phyloP scores from a whole-genome alignment of 495 filamentous ascomycete species.

The Oidiodendron maius region DNA sequence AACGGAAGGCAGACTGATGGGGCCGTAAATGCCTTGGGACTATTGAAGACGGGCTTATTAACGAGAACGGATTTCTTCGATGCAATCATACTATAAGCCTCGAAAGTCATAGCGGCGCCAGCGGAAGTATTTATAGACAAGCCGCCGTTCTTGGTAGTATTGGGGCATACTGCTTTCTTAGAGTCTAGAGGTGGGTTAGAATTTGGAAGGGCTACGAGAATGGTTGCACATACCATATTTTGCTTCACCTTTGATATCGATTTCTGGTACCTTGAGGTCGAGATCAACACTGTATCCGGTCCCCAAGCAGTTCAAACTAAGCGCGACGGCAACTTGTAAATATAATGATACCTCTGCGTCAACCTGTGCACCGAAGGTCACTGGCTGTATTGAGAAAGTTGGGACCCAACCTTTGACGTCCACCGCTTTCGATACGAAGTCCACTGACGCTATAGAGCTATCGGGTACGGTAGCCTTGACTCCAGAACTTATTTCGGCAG shows the following conservation, averaged over 20 bases:
- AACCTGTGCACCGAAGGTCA: background rate
- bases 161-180: too few species aligned
- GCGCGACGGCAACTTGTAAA: background rate
- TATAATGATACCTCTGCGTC: background rate
- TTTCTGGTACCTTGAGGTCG: background rate
- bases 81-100: too few species aligned
- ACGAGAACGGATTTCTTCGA: too few species aligned
- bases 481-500: background rate
- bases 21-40: too few species aligned
- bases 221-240: background rate
- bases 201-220: background rate
- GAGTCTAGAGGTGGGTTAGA: too few species aligned
- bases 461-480: background rate
- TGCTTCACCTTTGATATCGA: background rate
- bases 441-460: background rate
- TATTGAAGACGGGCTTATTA: too few species aligned
- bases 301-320: background rate
- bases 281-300: background rate
- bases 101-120: too few species aligned
- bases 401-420: background rate
- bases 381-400: background rate
- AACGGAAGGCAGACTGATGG: too few species aligned
- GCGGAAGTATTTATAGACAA: too few species aligned
- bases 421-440: background rate
- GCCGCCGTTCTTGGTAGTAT: too few species aligned